These are phyloP conservation scores for Jamesozyma jinghongensis DNA, from an alignment of 805 yeast species.

Conservation along the genomic window DNA sequence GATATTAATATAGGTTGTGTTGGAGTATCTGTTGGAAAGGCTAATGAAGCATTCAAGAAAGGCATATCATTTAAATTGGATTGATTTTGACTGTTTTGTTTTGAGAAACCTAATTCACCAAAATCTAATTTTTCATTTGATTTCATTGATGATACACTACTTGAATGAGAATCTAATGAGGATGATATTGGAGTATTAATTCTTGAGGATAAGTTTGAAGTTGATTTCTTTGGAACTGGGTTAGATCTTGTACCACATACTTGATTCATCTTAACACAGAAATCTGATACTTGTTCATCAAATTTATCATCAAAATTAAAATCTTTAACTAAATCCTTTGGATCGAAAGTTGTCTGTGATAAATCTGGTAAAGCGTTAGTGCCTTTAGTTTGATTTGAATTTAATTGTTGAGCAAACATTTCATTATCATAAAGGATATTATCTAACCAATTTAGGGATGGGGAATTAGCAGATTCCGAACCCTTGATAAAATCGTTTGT, in stretches of 20 bases:
- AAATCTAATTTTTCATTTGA: slow-evolving; percentile 5
- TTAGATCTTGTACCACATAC: slow-evolving; percentile 74
- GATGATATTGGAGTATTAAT: background rate
- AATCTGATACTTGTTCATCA: slow-evolving; percentile 63
- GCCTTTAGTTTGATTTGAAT: background rate
- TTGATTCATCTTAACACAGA: slow-evolving; percentile 64
- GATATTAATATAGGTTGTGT: background rate
- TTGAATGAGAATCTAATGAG: slow-evolving; percentile 1
- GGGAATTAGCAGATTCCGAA: background rate
- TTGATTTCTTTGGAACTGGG: slow-evolving; percentile 47
- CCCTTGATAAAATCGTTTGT: background rate
- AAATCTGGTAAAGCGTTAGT: no score
- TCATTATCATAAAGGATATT: slow-evolving; percentile 16
- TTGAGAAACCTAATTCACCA: slow-evolving; percentile 12
- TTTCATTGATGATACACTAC: slow-evolving; percentile 2
- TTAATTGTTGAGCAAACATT: slow-evolving; percentile 7
- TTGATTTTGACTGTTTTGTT: background rate
- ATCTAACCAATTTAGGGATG: slow-evolving; percentile 10
- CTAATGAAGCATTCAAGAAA: slow-evolving; percentile 24
- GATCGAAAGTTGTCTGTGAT: slow-evolving; percentile 2
- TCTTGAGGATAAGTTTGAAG: background rate
- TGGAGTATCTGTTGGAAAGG: slow-evolving; percentile 24
- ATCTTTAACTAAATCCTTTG: slow-evolving; percentile 17
- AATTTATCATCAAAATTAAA: slow-evolving; percentile 38
- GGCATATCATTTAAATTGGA: slow-evolving; percentile 8